Evolutionary conservation across 2,329 filamentous ascomycete genomes (phyloP).

Genomic region (Fonsecaea multimorphosa): DNA sequence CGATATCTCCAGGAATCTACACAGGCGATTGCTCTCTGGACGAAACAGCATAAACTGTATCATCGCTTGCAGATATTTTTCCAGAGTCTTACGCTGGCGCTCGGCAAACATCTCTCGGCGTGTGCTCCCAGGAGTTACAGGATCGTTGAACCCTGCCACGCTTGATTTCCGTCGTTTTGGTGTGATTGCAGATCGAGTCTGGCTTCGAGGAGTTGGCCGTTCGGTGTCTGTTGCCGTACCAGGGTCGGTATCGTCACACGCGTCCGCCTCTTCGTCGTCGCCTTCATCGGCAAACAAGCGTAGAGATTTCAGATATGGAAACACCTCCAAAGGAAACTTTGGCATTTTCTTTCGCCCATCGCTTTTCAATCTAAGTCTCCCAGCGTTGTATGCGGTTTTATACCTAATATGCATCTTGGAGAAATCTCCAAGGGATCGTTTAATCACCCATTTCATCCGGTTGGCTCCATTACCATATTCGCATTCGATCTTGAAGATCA

Average conservation of each 20-base stretch:
- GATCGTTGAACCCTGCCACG: slow-evolving; percentile 49
- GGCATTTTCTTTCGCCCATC: slow-evolving; percentile 82
- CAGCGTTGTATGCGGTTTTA: slow-evolving; percentile 82
- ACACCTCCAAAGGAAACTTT: slow-evolving; percentile 84
- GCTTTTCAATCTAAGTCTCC: slow-evolving; percentile 73
- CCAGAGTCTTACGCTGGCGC: slow-evolving; percentile 73
- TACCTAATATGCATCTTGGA: slow-evolving; percentile 92
- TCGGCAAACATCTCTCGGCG: slow-evolving; percentile 49
- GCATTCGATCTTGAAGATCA: slow-evolving; percentile 86
- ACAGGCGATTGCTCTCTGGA: slow-evolving; percentile 91
- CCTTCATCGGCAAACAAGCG: slow-evolving; percentile 81
- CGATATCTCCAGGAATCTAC: slow-evolving; percentile 93
- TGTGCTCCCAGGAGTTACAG: slow-evolving; percentile 46
- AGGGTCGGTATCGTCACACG: slow-evolving; percentile 58
- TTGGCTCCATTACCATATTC: slow-evolving; percentile 96
- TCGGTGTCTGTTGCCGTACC: slow-evolving; percentile 74
- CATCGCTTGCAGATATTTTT: slow-evolving; percentile 90
- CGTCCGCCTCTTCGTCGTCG: slow-evolving; percentile 67
- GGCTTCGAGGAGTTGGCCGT: slow-evolving; percentile 59
- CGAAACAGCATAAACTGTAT: slow-evolving; percentile 97
- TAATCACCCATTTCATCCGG: slow-evolving; percentile 94
- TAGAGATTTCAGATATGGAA: slow-evolving; percentile 84
- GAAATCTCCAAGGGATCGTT: slow-evolving; percentile 85
- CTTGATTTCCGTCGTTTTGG: slow-evolving; percentile 66
- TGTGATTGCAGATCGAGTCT: slow-evolving; percentile 61